phyloP scores from a whole-genome alignment of 2,329 filamentous ascomycete genomes.

The Aquanectria penicillioides region DNA sequence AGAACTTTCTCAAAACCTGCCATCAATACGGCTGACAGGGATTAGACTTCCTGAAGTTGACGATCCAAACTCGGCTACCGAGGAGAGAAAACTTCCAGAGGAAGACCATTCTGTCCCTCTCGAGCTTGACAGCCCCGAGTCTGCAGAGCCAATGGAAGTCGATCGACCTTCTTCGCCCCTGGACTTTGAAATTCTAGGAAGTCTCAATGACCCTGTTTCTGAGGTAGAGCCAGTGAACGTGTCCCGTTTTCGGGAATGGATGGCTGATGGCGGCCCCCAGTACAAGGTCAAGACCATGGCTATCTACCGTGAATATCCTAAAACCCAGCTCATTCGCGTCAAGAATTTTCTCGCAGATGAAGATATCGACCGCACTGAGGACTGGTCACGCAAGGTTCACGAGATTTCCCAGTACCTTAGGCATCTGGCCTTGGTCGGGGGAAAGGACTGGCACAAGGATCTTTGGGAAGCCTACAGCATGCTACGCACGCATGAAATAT shows the following conservation, averaged over 20 bases:
- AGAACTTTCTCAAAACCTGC: background rate
- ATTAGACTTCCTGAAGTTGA: too few relatives aligned
- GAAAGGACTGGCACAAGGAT: constrained; percentile 43
- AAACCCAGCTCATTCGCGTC: constrained; percentile 44
- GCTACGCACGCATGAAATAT: constrained; percentile 47
- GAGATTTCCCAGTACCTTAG: constrained; percentile 53
- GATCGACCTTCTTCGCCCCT: too few relatives aligned
- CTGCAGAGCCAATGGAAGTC: too few relatives aligned
- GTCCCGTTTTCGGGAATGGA: too few relatives aligned
- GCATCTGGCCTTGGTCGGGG: constrained; percentile 40
- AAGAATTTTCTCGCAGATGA: constrained; percentile 60
- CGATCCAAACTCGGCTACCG: too few relatives aligned
- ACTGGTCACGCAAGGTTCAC: constrained; percentile 51
- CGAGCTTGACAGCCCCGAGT: too few relatives aligned
- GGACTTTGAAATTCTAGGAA: too few relatives aligned
- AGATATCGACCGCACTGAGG: constrained; percentile 53
- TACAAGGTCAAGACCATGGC: constrained; percentile 51
- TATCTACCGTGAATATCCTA: constrained; percentile 46
- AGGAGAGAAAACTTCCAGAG: too few relatives aligned
- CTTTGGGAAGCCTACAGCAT: constrained; percentile 46
- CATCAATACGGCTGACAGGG: background rate
- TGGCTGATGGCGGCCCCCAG: too few relatives aligned
- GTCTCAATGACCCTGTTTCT: too few relatives aligned
- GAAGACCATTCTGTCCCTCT: too few relatives aligned
- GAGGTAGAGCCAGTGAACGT: too few relatives aligned